phyloP scores from a whole-genome alignment of 768 basidiomycete genomes.

The Leccinum arenicola region DNA sequence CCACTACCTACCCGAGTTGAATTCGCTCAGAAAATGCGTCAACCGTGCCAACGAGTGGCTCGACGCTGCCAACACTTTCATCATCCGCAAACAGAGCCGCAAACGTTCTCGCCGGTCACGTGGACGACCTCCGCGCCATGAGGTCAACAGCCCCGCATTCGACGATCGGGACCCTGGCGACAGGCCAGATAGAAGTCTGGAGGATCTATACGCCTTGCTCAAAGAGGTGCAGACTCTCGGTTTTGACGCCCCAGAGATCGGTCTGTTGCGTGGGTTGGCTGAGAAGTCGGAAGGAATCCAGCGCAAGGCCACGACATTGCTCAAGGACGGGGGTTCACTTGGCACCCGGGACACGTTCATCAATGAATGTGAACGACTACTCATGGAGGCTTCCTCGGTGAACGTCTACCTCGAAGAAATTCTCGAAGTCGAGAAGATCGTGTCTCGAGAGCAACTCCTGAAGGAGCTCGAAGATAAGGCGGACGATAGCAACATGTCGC shows the following conservation, averaged over 20 bases:
- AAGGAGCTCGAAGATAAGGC: constrained; percentile 72
- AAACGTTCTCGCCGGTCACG: constrained; percentile 70
- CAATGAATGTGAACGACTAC: constrained; percentile 66
- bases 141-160: constrained; percentile 34
- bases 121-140: constrained; percentile 47
- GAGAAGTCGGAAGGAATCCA: constrained; percentile 65
- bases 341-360: constrained; percentile 56
- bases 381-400: constrained; percentile 68
- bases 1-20: constrained; percentile 68
- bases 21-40: constrained; percentile 74
- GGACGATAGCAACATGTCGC: constrained; percentile 61
- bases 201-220: constrained; percentile 68
- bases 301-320: constrained; percentile 49
- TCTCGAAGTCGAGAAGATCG: constrained; percentile 72
- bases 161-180: constrained; percentile 55
- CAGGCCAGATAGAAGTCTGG: constrained; percentile 66
- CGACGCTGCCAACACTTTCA: constrained; percentile 76
- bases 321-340: constrained; percentile 41
- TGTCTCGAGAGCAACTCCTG: constrained; percentile 74
- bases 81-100: constrained; percentile 75
- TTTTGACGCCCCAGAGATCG: constrained; percentile 81
- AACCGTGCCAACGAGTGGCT: constrained; percentile 82
- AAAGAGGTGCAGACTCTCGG: constrained; percentile 74
- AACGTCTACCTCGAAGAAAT: constrained; percentile 86
- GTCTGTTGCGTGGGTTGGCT: constrained; percentile 49